phyloP scores from a whole-genome alignment of 2,329 filamentous ascomycete species.

The Blastomyces parvus region DNA sequence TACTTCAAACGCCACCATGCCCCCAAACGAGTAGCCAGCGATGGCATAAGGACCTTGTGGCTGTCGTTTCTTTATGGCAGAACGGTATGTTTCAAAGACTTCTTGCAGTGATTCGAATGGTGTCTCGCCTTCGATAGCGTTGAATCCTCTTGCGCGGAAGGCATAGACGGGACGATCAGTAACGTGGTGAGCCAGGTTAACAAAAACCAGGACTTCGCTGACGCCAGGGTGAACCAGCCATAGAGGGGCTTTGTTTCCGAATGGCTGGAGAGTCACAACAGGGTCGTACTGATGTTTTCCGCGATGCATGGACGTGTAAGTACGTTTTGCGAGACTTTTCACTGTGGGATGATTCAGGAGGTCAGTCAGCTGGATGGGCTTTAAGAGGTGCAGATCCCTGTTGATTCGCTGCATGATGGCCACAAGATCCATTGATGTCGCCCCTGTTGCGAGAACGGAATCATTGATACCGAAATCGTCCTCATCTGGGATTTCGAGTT shows the following conservation, averaged over 20 bases:
- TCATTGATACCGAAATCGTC: constrained; percentile 14
- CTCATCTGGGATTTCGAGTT: constrained; percentile 16
- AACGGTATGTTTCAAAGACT: constrained; percentile 31
- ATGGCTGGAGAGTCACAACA: constrained; percentile 20
- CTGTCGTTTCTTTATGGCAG: constrained; percentile 32
- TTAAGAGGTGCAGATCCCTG: constrained; percentile 17
- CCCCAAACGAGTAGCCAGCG: constrained; percentile 42
- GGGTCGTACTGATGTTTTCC: constrained; percentile 15
- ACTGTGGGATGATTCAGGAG: constrained; percentile 24
- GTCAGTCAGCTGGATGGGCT: constrained; percentile 28
- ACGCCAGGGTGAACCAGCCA: constrained; percentile 29
- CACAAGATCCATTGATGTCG: constrained; percentile 32
- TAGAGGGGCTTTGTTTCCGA: constrained; percentile 21
- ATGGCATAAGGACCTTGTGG: constrained; percentile 43
- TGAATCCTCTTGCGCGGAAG: constrained; percentile 36
- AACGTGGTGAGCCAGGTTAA: constrained; percentile 20
- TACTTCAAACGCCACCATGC: constrained; percentile 42
- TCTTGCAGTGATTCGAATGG: constrained; percentile 32
- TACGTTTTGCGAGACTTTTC: constrained; percentile 18
- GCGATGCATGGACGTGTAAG: constrained; percentile 7
- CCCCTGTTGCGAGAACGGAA: constrained; percentile 27
- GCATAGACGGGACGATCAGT: constrained; percentile 40
- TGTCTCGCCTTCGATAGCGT: constrained; percentile 22
- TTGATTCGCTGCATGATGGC: constrained; percentile 21
- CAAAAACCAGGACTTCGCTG: constrained; percentile 31